A percentile compares a stretch with the other conserved stretches of the same genome.
These are phyloP conservation scores for Syzygium malaccense DNA, from an alignment of 441 rosid genomes.

Conservation along the genomic window DNA sequence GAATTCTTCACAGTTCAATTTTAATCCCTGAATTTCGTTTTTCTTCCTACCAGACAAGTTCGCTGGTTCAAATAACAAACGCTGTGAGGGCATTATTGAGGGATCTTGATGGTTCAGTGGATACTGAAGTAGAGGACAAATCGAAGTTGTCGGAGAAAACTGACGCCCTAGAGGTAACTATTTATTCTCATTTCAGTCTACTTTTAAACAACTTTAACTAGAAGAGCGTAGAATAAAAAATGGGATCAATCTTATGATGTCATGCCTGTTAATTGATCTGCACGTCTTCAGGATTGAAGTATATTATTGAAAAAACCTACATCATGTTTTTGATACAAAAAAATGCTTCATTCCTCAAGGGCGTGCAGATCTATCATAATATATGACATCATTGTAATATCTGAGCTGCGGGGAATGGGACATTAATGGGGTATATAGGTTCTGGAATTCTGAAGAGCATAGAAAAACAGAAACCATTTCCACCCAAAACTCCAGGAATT, in stretches of 20 bases:
- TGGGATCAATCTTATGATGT: not conserved
- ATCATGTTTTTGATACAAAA: not conserved
- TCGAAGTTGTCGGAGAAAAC: conserved; percentile 48
- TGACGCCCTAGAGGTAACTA: conserved; percentile 76
- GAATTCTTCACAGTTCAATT: not conserved
- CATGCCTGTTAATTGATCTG: not conserved
- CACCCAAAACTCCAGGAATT: not conserved
- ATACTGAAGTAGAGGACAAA: conserved; percentile 36
- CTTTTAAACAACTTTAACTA: not conserved
- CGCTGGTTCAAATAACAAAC: conserved; percentile 71
- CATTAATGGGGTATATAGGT: not conserved
- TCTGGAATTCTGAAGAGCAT: not conserved
- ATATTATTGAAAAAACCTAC: not conserved
- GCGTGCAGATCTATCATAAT: not conserved
- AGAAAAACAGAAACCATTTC: not conserved
- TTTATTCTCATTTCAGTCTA: not conserved
- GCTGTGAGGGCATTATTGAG: conserved; percentile 42
- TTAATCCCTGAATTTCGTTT: not conserved
- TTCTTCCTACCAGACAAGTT: conserved; percentile 52
- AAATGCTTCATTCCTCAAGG: not conserved
- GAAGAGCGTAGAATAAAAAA: not conserved
- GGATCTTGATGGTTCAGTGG: conserved; percentile 44
- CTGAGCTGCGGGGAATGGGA: not conserved
- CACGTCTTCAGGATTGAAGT: not conserved
- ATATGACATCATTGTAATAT: not conserved